Conservation (phyloP, 257 asterid species). For the Ilex aquifolium region DNA sequence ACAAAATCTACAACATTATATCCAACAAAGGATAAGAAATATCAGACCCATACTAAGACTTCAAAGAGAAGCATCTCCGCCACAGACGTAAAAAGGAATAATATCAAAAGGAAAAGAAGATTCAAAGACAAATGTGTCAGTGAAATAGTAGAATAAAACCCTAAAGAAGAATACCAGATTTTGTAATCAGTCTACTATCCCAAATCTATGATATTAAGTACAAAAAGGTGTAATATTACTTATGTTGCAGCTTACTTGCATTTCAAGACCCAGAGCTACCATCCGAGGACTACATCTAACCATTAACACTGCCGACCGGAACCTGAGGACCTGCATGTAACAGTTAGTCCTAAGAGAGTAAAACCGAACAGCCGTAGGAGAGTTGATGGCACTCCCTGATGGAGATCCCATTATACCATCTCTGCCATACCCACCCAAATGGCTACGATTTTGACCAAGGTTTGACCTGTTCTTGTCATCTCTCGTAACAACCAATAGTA, state of each 20-base stretch:
- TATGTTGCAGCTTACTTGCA: constrained; percentile 42
- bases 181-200: too few relatives aligned
- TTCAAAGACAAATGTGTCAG: too few relatives aligned
- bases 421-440: constrained; percentile 21
- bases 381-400: constrained; percentile 31
- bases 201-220: too few relatives aligned
- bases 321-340: constrained; percentile 52
- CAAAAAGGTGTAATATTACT: not conserved
- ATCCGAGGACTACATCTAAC: constrained; percentile 62
- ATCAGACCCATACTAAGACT: too few relatives aligned
- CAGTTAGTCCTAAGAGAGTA: constrained; percentile 59
- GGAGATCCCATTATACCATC: constrained; percentile 34
- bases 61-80: too few relatives aligned
- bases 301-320: constrained; percentile 60
- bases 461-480: constrained; percentile 39
- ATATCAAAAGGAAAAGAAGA: too few relatives aligned
- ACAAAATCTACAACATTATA: not conserved
- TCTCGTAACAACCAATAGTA: constrained; percentile 56
- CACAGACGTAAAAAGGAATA: too few relatives aligned
- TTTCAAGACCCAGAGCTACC: constrained; percentile 73
- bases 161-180: too few relatives aligned
- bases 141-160: too few relatives aligned
- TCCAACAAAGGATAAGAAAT: constrained; percentile 3
- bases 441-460: constrained; percentile 24
- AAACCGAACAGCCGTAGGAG: constrained; percentile 57